Percentiles rank a stretch among this genome's conserved stretches.
Conservation (phyloP, 768 basidiomycete genomes). For the Favolaschia claudopus region DNA sequence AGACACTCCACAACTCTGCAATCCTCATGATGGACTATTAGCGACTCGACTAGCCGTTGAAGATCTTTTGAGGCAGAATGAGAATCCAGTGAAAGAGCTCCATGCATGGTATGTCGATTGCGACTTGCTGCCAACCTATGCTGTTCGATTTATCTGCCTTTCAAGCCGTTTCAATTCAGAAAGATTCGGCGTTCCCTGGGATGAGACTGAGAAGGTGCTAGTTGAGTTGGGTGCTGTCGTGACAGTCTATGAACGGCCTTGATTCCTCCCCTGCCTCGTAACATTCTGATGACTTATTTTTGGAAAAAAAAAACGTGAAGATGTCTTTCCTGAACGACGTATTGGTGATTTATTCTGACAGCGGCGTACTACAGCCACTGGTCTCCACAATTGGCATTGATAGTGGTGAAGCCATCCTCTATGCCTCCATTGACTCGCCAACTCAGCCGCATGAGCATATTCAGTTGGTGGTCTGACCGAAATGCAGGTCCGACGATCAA, state of each 20-base stretch:
- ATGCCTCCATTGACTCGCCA: too few relatives aligned
- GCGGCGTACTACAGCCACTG: too few relatives aligned
- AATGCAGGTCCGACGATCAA: too few relatives aligned
- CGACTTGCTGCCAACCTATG: neutral
- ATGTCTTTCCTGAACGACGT: too few relatives aligned
- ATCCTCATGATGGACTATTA: too few relatives aligned
- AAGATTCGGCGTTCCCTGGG: constrained; percentile 53
- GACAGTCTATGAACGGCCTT: constrained; percentile 42
- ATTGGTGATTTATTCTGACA: too few relatives aligned
- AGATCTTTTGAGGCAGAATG: constrained; percentile 45
- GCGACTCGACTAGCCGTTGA: constrained; percentile 43
- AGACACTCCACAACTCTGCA: too few relatives aligned
- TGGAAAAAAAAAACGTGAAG: too few relatives aligned
- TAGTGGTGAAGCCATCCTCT: too few relatives aligned
- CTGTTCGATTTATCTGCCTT: neutral
- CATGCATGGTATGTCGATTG: constrained; percentile 47
- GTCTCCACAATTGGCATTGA: too few relatives aligned
- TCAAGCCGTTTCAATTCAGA: constrained; percentile 53
- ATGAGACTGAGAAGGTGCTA: constrained; percentile 43
- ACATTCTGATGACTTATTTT: constrained; percentile 30
- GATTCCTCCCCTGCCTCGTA: constrained; percentile 31
- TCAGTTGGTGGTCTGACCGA: too few relatives aligned
- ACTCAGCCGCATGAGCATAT: too few relatives aligned
- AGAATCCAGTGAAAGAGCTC: constrained; percentile 34
- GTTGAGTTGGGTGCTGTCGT: constrained; percentile 41